A percentile compares a stretch with the other conserved stretches of the same genome.
phyloP scores from a whole-genome alignment of 208 protist species.

The Leishmania tropica region DNA sequence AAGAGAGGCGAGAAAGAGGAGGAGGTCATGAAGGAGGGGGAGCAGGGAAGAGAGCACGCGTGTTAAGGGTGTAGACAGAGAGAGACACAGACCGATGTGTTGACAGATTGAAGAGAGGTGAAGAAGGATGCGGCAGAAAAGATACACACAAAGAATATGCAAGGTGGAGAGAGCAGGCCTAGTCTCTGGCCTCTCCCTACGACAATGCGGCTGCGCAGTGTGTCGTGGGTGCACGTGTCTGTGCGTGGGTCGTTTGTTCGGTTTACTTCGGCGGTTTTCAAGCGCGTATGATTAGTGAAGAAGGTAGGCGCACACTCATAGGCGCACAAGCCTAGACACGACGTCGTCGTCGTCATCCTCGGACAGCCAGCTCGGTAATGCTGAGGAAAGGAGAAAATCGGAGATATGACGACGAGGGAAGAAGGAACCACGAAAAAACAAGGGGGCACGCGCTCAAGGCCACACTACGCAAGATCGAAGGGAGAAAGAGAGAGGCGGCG shows the following conservation, averaged over 20 bases:
- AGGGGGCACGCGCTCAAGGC: background rate
- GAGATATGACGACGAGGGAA: background rate
- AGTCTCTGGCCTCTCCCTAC: background rate
- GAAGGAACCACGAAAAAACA: background rate
- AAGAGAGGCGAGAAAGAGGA: conserved; percentile 8
- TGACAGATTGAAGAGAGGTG: background rate
- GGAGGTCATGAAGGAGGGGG: background rate
- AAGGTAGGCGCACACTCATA: background rate
- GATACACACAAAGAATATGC: background rate
- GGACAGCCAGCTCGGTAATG: background rate
- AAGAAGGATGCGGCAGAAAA: background rate
- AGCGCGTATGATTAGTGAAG: background rate
- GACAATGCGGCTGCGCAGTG: background rate
- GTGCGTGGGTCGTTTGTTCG: background rate
- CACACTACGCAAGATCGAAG: background rate
- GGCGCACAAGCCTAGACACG: background rate
- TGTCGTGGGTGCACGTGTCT: background rate
- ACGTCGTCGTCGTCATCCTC: background rate
- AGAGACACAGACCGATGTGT: background rate
- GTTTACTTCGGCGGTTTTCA: background rate
- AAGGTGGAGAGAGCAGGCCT: background rate
- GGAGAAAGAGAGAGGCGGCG: background rate
- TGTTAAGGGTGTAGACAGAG: background rate
- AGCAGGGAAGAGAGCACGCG: background rate
- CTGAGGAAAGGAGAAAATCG: background rate